Evolutionary conservation across 108 stramenopile genomes (phyloP).

Genomic region (Cyclotella baltica): DNA sequence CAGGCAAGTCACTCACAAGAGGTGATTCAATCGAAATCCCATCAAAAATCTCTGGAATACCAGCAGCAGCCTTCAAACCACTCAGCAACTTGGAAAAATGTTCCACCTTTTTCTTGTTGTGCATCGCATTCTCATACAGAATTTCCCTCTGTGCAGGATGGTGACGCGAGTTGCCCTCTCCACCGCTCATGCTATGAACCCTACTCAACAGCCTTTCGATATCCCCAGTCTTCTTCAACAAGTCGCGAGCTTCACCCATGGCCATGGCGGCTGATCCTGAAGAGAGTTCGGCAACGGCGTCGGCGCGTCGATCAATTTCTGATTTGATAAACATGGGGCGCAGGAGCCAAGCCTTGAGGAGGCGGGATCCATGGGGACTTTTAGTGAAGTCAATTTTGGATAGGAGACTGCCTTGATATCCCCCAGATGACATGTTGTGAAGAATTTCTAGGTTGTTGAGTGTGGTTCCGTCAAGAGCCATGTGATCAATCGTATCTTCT

Average conservation of each 20-base stretch:
- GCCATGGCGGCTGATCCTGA: slow-evolving; percentile 73
- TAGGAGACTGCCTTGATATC: slow-evolving; percentile 87
- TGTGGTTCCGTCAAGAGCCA: slow-evolving; percentile 96
- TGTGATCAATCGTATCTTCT: slow-evolving; percentile 69
- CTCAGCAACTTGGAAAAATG: slow-evolving; percentile 85
- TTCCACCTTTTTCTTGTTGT: slow-evolving; percentile 94
- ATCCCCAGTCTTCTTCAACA: slow-evolving; percentile 88
- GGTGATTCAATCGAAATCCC: slow-evolving; percentile 71
- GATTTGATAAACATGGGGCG: slow-evolving; percentile 87
- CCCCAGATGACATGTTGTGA: slow-evolving; percentile 73
- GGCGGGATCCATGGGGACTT: slow-evolving; percentile 93
- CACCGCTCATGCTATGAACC: slow-evolving; percentile 91
- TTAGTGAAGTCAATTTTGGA: slow-evolving; percentile 90
- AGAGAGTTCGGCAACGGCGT: slow-evolving; percentile 94
- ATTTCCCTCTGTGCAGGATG: slow-evolving; percentile 97
- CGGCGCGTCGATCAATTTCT: slow-evolving; percentile 93
- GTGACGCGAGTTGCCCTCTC: slow-evolving; percentile 39
- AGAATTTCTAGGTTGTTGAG: slow-evolving; percentile 97
- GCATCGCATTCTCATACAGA: slow-evolving; percentile 91
- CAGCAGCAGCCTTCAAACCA: slow-evolving; percentile 70
- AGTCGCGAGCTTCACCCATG: slow-evolving; percentile 69
- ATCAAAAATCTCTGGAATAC: slow-evolving; percentile 84
- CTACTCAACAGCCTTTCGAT: slow-evolving; percentile 94
- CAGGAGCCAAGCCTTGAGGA: slow-evolving; percentile 95
- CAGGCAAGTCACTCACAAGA: slow-evolving; percentile 36